These are phyloP conservation scores for Insectozyma bohioensis DNA, from an alignment of 1,139 yeast species.

Conservation along the genomic window DNA sequence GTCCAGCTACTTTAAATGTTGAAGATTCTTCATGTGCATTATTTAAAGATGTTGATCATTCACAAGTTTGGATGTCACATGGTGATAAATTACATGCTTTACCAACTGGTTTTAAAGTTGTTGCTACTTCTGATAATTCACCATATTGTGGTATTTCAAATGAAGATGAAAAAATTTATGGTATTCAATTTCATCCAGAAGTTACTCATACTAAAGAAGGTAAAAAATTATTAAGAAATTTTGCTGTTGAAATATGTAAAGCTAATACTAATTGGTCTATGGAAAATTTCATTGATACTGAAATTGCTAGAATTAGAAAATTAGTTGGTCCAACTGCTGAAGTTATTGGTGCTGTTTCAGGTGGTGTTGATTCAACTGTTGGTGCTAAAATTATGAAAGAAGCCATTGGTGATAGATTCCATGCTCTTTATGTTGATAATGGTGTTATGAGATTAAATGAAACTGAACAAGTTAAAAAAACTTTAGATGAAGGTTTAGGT, in stretches of 20 bases:
- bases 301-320: constrained; percentile 84
- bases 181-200: constrained; percentile 99
- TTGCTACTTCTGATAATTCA: constrained; percentile 91
- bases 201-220: constrained; percentile 96
- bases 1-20: constrained; percentile 88
- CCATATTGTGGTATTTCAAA: constrained; percentile 94
- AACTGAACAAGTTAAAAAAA: constrained; percentile 82
- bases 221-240: constrained; percentile 80
- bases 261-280: constrained; percentile 93
- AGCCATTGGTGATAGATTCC: constrained; percentile 98
- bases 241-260: constrained; percentile 87
- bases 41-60: constrained; percentile 86
- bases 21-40: constrained; percentile 66
- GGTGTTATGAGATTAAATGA: constrained; percentile 97
- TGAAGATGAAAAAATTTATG: constrained; percentile 71
- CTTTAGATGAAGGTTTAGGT: constrained; percentile 89
- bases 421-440: constrained; percentile 95
- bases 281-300: constrained; percentile 97
- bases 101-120: constrained; percentile 85
- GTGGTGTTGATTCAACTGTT: constrained; percentile 99
- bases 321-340: constrained; percentile 97
- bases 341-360: constrained; percentile 99
- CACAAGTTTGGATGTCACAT: constrained; percentile 99
- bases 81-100: constrained; percentile 92
- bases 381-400: constrained; percentile 98